Evolutionary conservation across 208 protist genomes (phyloP), one percentile per base, ranked within the genome.

Genomic region (Balamuthia mandrillaris): DNA sequence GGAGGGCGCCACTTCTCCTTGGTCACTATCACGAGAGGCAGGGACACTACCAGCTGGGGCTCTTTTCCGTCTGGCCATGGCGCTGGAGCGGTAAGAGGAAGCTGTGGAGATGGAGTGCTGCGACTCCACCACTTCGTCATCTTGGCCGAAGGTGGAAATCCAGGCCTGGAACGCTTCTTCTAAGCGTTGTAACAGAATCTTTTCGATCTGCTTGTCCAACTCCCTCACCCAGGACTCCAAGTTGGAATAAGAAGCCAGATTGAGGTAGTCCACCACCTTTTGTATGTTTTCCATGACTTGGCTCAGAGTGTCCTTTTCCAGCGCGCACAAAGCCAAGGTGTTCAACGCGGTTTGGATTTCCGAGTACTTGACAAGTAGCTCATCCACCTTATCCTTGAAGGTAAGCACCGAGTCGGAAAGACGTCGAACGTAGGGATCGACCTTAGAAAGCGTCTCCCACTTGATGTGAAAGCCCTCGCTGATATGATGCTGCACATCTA

Each of bases 241-340:
- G 74, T 96, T 95, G 47, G 85, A 88, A 68, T 89, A 94, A 16
- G 44, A 52, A 7, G 63, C 90, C 1, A 95, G 60, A 63, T 93
- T 94, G 45, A 95, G 75, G n/a, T 94, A 83, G 65, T 96, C 93
- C 2, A 95, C 82, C 7, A 74, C 35, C 54, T 94, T 90, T 75
- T 86, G 24, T 92, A 60, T 60, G 29, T 27, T n/a, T 31, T n/a
- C 4, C 24, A 60, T n/a, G 24, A 60, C 24, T 27, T 60, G 24
- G 52, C 29, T 60, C 52, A 60, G 52, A 31, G 4, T 4, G 52
- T 60, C 29, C 3, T n/a, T n/a, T 60, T 31, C 24, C 52, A 60
- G 86, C 44, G 88, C 86, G 81, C 93, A 95, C 1, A 42, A 88
- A 21, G 81, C 66, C 1, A 96, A 58, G 16, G 16, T 21, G 6